phyloP scores from a whole-genome alignment of 208 protist genomes.

The Phytomonas francai region DNA sequence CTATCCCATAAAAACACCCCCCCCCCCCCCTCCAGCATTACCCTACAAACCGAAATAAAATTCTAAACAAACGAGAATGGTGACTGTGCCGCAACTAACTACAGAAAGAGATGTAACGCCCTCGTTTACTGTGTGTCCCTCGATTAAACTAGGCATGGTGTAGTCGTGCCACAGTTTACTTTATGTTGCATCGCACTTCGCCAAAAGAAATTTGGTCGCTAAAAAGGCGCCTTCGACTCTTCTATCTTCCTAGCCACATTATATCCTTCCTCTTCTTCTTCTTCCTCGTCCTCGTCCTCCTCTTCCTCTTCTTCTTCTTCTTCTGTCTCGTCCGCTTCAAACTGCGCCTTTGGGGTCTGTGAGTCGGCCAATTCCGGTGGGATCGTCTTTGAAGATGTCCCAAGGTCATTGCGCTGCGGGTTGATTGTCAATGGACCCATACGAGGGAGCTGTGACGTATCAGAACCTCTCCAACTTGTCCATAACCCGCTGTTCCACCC shows the following conservation, averaged over 20 bases:
- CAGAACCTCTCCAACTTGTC: neutral
- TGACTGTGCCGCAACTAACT: neutral
- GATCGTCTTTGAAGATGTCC: neutral
- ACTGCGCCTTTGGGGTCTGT: constrained; percentile 10
- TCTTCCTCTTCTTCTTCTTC: constrained; percentile 20
- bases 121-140: neutral
- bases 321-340: constrained; percentile 25
- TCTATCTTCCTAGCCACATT: neutral
- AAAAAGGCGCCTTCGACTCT: neutral
- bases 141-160: neutral
- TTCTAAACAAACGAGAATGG: neutral
- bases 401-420: neutral
- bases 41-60: neutral
- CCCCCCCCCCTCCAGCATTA: too few species aligned
- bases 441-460: neutral
- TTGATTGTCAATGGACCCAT: constrained; percentile 2
- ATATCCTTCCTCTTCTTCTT: constrained; percentile 10
- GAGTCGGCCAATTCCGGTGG: neutral
- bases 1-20: neutral
- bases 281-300: constrained; percentile 14
- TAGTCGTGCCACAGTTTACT: neutral
- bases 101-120: neutral
- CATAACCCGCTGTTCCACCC: neutral
- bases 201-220: neutral
- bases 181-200: neutral